Evolutionary conservation across 2,329 filamentous ascomycete genomes (phyloP), one percentile per base, ranked within the genome.

Genomic region (Sclerotinia spermophila): DNA sequence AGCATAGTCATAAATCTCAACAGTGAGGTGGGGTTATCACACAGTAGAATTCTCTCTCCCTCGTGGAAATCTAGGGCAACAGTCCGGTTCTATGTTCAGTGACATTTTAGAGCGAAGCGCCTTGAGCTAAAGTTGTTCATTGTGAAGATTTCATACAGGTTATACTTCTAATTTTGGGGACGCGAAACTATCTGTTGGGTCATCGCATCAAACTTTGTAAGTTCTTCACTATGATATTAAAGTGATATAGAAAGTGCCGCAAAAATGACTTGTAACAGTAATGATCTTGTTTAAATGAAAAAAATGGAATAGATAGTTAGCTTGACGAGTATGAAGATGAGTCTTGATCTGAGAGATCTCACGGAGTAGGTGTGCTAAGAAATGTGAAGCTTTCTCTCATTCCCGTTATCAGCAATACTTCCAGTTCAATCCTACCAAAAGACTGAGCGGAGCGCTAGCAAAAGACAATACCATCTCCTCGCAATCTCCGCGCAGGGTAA

Each of bases 91-190:
- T 27, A 3, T 15, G 13, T 30, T 51, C 7, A 27, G 6, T 53
- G 13, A 1, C n/a, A 53, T 17, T 17, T 3, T 51, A 17, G n/a
- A 27, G 5, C 17, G 13, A 2, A 30, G 27, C 8, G 13, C 27
- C 15, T 3, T 3, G 5, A 15, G 5, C 4, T 17, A 17, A 27
- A 30, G 0, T 53, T 6, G 11, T 17, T 27, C 17, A 1, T n/a
- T 48, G 5, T 5, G 24, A 11, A 24, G n/a, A 4, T 13, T n/a
- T 24, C 5, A 1, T 5, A n/a, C 45, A 48, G 1, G 2, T 48
- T 11, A 6, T 13, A 13, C 24, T n/a, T n/a, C n/a, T 2, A n/a
- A 2, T 24, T 48, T 11, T 13, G 13, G 3, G 24, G 45, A 48
- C 6, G n/a, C 21, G 10, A 48, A 5, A 48, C 13, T 24, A 5